Evolutionary conservation across 1,139 yeast species (phyloP).

Genomic region (Yamadazyma sp.): DNA sequence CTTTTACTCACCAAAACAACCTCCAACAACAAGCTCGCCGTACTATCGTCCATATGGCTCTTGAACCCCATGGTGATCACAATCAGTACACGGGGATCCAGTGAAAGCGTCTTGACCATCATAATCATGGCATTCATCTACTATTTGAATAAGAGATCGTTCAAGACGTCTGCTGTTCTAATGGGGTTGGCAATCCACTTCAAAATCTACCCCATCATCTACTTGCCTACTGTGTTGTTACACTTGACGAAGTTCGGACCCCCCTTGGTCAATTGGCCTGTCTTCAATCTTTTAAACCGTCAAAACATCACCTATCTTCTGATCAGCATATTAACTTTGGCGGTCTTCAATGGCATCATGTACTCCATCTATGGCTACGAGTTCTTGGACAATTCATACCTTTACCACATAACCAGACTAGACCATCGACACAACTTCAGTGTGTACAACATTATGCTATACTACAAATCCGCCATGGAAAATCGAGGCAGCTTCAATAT

Average conservation of each 20-base stretch:
- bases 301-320: constrained; percentile 48
- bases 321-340: constrained; percentile 43
- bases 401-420: constrained; percentile 77
- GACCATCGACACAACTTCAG: constrained; percentile 97
- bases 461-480: constrained; percentile 55
- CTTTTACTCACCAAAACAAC: constrained; percentile 27
- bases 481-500: constrained; percentile 14
- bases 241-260: constrained; percentile 22
- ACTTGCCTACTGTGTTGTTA: constrained; percentile 56
- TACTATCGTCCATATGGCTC: constrained; percentile 71
- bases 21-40: constrained; percentile 25
- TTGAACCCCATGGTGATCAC: constrained; percentile 94
- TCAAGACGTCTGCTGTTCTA: constrained; percentile 56
- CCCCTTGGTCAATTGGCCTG: constrained; percentile 28
- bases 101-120: constrained; percentile 86
- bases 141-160: constrained; percentile 29
- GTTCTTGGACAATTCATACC: constrained; percentile 74
- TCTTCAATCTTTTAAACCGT: constrained; percentile 39
- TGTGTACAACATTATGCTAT: constrained; percentile 75
- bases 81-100: constrained; percentile 89
- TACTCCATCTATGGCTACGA: constrained; percentile 69
- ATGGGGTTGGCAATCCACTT: constrained; percentile 85
- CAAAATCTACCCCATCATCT: constrained; percentile 88
- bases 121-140: constrained; percentile 65
- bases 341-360: constrained; percentile 55